Evolutionary conservation across 768 basidiomycete genomes (phyloP).

Genomic region (Phallus indusiatus): DNA sequence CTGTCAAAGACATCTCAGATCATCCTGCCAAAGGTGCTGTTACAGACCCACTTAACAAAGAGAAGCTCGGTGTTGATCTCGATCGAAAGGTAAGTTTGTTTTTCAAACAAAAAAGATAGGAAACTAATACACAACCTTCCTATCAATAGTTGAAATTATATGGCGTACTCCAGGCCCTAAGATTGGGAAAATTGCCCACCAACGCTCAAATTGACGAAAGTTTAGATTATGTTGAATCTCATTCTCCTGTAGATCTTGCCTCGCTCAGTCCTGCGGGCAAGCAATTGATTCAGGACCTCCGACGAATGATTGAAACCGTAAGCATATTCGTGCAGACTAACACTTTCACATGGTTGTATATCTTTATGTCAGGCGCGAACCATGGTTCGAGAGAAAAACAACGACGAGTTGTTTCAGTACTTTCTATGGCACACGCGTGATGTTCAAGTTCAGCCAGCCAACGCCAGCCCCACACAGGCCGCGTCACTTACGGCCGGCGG

Average conservation of each 20-base stretch:
- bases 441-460: constrained; percentile 34
- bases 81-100: constrained; percentile 56
- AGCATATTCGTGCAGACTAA: constrained; percentile 7
- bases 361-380: constrained; percentile 24
- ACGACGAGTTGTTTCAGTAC: constrained; percentile 86
- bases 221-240: constrained; percentile 52
- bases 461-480: constrained; percentile 28
- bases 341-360: not conserved
- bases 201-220: constrained; percentile 73
- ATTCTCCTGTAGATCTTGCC: constrained; percentile 48
- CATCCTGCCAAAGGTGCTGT: constrained; percentile 53
- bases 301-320: constrained; percentile 68
- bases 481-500: constrained; percentile 48
- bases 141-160: constrained; percentile 55
- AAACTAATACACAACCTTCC: not conserved
- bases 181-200: constrained; percentile 67
- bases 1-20: constrained; percentile 50
- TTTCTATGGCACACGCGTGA: constrained; percentile 76
- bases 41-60: constrained; percentile 53
- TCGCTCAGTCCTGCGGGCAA: constrained; percentile 70
- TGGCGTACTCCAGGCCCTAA: constrained; percentile 73
- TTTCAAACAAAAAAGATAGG: not conserved
- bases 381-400: constrained; percentile 78
- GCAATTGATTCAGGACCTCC: constrained; percentile 64
- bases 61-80: constrained; percentile 59